These are phyloP conservation scores for Pleurotus djamor DNA, from an alignment of 768 basidiomycete genomes.

Conservation along the genomic window DNA sequence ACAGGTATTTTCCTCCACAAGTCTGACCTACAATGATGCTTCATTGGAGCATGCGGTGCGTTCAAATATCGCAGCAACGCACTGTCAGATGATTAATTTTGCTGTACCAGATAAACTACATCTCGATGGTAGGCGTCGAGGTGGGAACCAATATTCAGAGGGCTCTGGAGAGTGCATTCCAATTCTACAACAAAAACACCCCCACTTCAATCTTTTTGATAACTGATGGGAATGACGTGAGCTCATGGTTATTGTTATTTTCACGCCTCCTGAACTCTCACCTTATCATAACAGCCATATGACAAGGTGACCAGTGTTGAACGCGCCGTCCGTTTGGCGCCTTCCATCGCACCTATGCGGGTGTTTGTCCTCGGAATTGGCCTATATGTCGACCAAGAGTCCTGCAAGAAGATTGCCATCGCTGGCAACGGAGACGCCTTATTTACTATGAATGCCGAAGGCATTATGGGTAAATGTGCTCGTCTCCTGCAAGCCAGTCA, in stretches of 20 bases:
- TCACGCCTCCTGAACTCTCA: neutral
- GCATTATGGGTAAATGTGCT: slow-evolving; percentile 46
- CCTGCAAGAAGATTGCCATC: slow-evolving; percentile 50
- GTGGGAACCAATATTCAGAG: slow-evolving; percentile 50
- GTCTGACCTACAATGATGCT: slow-evolving; percentile 25
- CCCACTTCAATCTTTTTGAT: slow-evolving; percentile 53
- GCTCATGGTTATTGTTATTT: neutral
- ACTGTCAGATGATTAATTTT: too few relatives aligned
- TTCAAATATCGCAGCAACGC: too few relatives aligned
- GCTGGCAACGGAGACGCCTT: slow-evolving; percentile 49
- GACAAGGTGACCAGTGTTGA: slow-evolving; percentile 19
- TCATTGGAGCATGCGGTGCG: neutral
- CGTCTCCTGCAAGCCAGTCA: slow-evolving; percentile 48
- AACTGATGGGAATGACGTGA: slow-evolving; percentile 51
- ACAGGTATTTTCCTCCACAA: slow-evolving; percentile 30
- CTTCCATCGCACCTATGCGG: slow-evolving; percentile 31
- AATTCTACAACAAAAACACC: slow-evolving; percentile 23
- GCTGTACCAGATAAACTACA: too few relatives aligned
- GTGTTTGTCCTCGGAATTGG: slow-evolving; percentile 64
- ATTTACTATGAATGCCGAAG: slow-evolving; percentile 41
- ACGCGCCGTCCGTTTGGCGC: slow-evolving; percentile 27
- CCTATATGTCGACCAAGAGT: slow-evolving; percentile 37
- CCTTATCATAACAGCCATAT: slow-evolving; percentile 16
- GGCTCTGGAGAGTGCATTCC: slow-evolving; percentile 39
- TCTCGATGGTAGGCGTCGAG: slow-evolving; percentile 34